A percentile compares a stretch with the other conserved stretches of the same genome.
Conservation (phyloP, 495 filamentous ascomycete species). For the Hamigera avellanea region DNA sequence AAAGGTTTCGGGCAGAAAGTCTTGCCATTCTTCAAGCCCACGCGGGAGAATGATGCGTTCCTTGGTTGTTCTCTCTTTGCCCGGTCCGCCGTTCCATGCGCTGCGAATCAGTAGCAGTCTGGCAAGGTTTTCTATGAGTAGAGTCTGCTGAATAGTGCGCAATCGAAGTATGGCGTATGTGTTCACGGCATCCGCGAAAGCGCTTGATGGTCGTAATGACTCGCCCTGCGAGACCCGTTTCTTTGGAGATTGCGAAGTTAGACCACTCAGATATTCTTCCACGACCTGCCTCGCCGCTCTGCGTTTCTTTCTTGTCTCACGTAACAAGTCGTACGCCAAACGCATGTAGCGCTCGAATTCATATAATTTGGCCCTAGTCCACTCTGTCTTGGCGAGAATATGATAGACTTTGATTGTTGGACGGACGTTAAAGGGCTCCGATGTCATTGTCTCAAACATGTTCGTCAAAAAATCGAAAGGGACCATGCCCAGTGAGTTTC, state of each 20-base stretch:
- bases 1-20: conserved; percentile 30
- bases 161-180: conserved; percentile 25
- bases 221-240: background rate
- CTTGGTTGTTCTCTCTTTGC: conserved; percentile 12
- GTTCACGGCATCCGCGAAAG: conserved; percentile 24
- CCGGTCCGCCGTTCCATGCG: conserved; percentile 14
- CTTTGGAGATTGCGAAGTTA: background rate
- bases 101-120: conserved; percentile 6
- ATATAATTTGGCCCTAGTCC: conserved; percentile 5
- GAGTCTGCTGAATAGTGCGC: conserved; percentile 20
- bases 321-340: conserved; percentile 21
- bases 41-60: conserved; percentile 24
- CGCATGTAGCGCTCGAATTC: conserved; percentile 15
- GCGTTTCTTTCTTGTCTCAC: conserved; percentile 15
- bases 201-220: conserved; percentile 12
- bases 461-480: conserved; percentile 24
- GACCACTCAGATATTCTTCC: conserved; percentile 13
- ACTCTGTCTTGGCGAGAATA: conserved; percentile 29
- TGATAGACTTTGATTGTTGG: conserved; percentile 45
- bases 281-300: conserved; percentile 15
- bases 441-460: conserved; percentile 44
- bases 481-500: conserved; percentile 21
- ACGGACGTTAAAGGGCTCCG: conserved; percentile 41
- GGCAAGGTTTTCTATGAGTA: conserved; percentile 11
- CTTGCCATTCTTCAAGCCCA: conserved; percentile 36